Base-by-base conservation (phyloP, 305 asterid species). In the Solanum hybrid region DNA sequence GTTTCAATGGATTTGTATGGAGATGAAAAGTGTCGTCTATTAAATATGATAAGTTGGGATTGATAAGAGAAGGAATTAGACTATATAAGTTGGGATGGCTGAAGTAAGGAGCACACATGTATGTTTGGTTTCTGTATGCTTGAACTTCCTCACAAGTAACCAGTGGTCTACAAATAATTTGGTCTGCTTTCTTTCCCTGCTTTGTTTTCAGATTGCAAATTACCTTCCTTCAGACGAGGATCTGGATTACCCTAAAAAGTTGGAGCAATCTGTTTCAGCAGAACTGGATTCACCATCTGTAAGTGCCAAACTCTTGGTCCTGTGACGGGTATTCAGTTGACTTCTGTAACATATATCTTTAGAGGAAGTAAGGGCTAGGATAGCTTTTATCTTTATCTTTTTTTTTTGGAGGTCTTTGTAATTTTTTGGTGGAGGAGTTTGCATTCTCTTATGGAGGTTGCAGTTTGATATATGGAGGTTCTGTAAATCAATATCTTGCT, bases 211-310 rank as follows among this genome's bases (percentile, higher is more conserved):
- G 99, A 96, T 98, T 93, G 98, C 99, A 91, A 98, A 97, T 92
- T 98, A 96, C 91, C 90, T 96, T 95, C 98, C 98, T 78, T 84
- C 92, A 92, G 96, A 97, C 87, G 99, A 95, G 91, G 99, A 98
- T 90, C 93, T 98, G 89, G 93, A 98, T 89, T 98, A 97, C 92
- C 99, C 99, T 60, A 92, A 95, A 91, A 97, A 93, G 93, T 94
- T 98, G 95, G 99, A 97, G 96, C 95, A 89, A 90, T 56, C 88
- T 85, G 45, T 85, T 64, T 91, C 95, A 73, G 92, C 93, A 31
- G 95, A 94, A 91, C 90, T 90, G 81, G 92, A 89, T 75, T 91
- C 91, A 88, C 89, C 96, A 87, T 90, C 98, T 56, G 99, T 97
- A 94, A 95, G 96, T 92, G 87, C 90, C 80, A 82, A 73, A 4